Evolutionary conservation across 2,329 filamentous ascomycete genomes (phyloP), one percentile per base, ranked within the genome.

Genomic region (Penicillium griseofulvum): DNA sequence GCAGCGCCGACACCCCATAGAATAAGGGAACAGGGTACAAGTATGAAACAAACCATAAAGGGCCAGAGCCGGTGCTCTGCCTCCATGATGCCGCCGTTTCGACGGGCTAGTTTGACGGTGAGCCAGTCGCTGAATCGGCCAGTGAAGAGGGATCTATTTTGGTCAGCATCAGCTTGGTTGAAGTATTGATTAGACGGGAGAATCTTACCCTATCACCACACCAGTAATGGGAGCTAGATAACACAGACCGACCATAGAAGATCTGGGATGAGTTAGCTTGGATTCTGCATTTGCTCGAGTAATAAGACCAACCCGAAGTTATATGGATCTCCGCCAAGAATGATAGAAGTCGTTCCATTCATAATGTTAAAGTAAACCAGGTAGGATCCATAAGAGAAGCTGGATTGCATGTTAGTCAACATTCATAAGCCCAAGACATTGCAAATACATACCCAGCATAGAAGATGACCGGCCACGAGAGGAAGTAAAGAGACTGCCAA

Each of bases 1-100:
- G 74, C 73, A 4, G 76, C 75, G 5, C 73, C 74, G 0, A 78
- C 73, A 16, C 76, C 74, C 70, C 71, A 76, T 6, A 76, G 67
- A 1, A 76, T 59, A 0, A 74, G 61, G 0, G 70, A 67, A 0
- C 64, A 65, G 1, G 74, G 73, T 0, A 74, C 66, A 14, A 74
- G 55, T 8, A 78, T 19, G 1, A 75, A 51, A 39, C 72, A 72
- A 2, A 69, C 61, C 0, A 62, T 41, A 29, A 74, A 74, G 9
- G 73, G 71, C 74, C 74, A 78, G 1, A 76, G 63, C 12, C 74
- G 71, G 33, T 75, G 66, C 51, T 77, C 74, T 4, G 74, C 72
- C 60, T 77, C 74, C 67, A 74, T 73, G 22, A 74, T 61, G 10
- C 74, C 74, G 12, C 68, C 68, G 49, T 76, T 76, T 29, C 72